These are phyloP conservation scores for Pleurotus cornucopiae DNA, from an alignment of 768 basidiomycete species.

Conservation along the genomic window DNA sequence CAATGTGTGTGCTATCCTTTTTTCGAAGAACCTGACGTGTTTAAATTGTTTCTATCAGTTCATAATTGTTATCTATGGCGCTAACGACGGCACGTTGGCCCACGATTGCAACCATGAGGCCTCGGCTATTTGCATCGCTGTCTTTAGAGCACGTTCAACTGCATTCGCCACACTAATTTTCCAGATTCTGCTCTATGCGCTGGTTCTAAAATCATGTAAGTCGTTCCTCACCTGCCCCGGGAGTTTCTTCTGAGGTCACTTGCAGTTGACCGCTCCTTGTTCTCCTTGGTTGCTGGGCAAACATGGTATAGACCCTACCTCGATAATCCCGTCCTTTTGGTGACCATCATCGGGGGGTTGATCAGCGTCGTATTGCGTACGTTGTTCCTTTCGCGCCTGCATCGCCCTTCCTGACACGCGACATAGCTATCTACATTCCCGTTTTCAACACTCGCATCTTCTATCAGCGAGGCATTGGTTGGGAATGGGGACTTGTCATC, in stretches of 20 bases:
- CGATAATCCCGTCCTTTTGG: conserved; percentile 30
- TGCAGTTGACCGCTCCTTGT: conserved; percentile 33
- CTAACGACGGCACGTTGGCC: conserved; percentile 24
- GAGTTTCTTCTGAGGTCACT: not conserved
- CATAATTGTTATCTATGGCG: conserved; percentile 32
- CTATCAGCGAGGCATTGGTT: conserved; percentile 30
- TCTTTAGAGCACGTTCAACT: conserved; percentile 31
- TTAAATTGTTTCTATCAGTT: conserved; percentile 19
- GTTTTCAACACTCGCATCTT: conserved; percentile 32
- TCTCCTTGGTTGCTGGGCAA: conserved; percentile 28
- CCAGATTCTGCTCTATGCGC: conserved; percentile 29
- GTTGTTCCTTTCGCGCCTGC: conserved; percentile 11
- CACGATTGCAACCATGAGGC: conserved; percentile 26
- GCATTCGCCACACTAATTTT: conserved; percentile 34
- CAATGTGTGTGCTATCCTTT: conserved; percentile 20
- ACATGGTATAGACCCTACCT: conserved; percentile 29
- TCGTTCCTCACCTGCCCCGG: not conserved
- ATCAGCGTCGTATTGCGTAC: conserved; percentile 31
- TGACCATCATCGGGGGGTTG: conserved; percentile 29
- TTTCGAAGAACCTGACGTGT: no score
- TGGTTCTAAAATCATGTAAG: conserved; percentile 34
- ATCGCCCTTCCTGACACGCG: not conserved
- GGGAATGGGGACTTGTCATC: conserved; percentile 37
- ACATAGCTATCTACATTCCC: conserved; percentile 32
- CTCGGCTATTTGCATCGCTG: conserved; percentile 21